Conservation (phyloP, 2,329 filamentous ascomycete species). For the Botrytis galanthina region DNA sequence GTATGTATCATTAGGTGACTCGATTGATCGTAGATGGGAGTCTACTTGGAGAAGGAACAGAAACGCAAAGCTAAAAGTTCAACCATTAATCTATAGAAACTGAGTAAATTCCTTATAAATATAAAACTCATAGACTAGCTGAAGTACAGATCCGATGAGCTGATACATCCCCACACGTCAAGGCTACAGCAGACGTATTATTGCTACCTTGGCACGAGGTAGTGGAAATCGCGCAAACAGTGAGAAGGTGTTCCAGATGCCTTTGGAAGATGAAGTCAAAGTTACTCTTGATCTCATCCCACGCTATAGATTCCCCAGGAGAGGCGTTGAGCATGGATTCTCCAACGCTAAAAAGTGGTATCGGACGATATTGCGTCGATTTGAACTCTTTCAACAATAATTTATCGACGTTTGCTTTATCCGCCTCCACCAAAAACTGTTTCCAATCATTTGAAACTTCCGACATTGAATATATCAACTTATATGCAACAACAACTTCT, state of each 20-base stretch:
- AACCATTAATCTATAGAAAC: neutral
- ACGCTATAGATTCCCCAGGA: fast-evolving
- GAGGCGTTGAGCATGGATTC: neutral
- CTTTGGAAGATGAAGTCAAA: neutral
- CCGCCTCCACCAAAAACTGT: neutral
- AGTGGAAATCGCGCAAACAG: neutral
- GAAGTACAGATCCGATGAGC: neutral
- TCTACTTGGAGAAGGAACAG: neutral
- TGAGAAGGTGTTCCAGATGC: neutral
- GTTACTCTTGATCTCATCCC: neutral
- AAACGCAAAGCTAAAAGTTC: neutral
- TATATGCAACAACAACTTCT: neutral
- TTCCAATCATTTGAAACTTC: neutral
- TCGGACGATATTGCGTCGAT: neutral
- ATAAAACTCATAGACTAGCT: neutral
- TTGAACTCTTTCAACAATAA: fast-evolving
- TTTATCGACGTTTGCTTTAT: neutral
- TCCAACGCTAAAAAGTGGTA: neutral
- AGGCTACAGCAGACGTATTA: neutral
- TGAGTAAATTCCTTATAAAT: fast-evolving
- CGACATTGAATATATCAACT: neutral
- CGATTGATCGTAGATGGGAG: neutral
- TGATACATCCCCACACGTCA: neutral
- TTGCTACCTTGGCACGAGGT: neutral
- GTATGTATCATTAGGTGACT: neutral